These are phyloP conservation scores for Phytopythium helicoides DNA, from an alignment of 352 stramenopile genomes.

Conservation along the genomic window DNA sequence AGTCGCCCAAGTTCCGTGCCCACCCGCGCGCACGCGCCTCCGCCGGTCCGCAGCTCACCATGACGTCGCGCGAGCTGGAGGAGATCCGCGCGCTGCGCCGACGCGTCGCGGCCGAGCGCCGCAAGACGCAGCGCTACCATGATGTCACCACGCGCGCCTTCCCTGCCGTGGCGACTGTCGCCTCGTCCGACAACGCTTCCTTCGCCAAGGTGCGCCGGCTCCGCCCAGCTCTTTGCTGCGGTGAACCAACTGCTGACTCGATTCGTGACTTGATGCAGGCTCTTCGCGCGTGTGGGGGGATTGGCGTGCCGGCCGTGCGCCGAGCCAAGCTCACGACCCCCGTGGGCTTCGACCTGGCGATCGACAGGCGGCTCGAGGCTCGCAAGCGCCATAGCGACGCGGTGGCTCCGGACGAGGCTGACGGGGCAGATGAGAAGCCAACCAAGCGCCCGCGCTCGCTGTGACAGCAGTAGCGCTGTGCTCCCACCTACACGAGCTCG, in stretches of 20 bases:
- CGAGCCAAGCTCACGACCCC: conserved; percentile 65
- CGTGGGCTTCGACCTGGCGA: conserved; percentile 64
- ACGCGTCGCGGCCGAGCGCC: conserved; percentile 48
- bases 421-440: conserved; percentile 1
- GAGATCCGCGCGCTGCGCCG: conserved; percentile 72
- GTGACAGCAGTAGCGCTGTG: background rate
- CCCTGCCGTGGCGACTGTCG: conserved; percentile 9
- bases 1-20: conserved; percentile 64
- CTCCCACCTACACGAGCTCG: no score
- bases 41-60: conserved; percentile 36
- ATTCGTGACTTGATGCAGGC: conserved; percentile 17
- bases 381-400: conserved; percentile 29
- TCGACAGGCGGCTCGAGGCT: conserved; percentile 23
- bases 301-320: conserved; percentile 66
- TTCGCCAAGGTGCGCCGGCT: conserved; percentile 19
- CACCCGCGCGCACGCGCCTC: conserved; percentile 25
- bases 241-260: background rate
- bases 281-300: conserved; percentile 52
- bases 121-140: conserved; percentile 66
- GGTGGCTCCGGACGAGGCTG: conserved; percentile 6
- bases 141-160: conserved; percentile 43
- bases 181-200: conserved; percentile 22
- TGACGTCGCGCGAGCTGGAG: conserved; percentile 67
- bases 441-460: conserved; percentile 3
- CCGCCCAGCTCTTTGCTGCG: background rate